A percentile compares a stretch with the other conserved stretches of the same genome.
Conservation (phyloP, 1,139 yeast species). For the Wickerhamomyces sp. region DNA sequence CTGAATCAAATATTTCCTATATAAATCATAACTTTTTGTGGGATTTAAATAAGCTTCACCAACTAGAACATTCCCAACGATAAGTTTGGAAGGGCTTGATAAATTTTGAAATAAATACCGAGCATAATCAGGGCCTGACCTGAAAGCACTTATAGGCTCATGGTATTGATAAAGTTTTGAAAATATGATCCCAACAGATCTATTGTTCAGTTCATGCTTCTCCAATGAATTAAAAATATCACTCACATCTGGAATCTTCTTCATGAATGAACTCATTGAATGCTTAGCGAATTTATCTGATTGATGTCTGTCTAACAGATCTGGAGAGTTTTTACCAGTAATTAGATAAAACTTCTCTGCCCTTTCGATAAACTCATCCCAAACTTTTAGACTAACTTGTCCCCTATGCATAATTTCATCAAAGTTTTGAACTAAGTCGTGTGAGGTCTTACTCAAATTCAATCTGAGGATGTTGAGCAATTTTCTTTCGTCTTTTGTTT, state of each 20-base stretch:
- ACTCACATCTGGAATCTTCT: background rate
- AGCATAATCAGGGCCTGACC: constrained; percentile 15
- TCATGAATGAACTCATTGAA: constrained; percentile 5
- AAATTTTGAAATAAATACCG: constrained; percentile 17
- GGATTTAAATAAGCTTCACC: constrained; percentile 45
- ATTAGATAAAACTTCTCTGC: constrained; percentile 1
- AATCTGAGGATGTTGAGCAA: constrained; percentile 2
- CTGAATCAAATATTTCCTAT: constrained; percentile 19
- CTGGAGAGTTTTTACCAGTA: background rate
- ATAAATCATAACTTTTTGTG: constrained; percentile 32
- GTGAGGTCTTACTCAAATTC: constrained; percentile 3
- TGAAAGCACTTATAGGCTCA: constrained; percentile 4
- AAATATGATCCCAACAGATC: constrained; percentile 9
- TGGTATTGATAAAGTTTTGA: constrained; percentile 9
- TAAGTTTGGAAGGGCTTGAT: constrained; percentile 11
- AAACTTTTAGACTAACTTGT: constrained; percentile 1
- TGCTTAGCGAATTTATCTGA: background rate
- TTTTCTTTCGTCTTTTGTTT: constrained; percentile 1
- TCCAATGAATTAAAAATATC: background rate
- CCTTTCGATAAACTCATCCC: constrained; percentile 6
- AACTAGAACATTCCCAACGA: constrained; percentile 27
- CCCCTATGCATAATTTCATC: constrained; percentile 1
- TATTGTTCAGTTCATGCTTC: constrained; percentile 14
- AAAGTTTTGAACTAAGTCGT: constrained; percentile 1
- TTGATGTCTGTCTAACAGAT: constrained; percentile 1